phyloP scores from a whole-genome alignment of 192 early-diverging fungal genomes.

The Entomortierella lignicola region DNA sequence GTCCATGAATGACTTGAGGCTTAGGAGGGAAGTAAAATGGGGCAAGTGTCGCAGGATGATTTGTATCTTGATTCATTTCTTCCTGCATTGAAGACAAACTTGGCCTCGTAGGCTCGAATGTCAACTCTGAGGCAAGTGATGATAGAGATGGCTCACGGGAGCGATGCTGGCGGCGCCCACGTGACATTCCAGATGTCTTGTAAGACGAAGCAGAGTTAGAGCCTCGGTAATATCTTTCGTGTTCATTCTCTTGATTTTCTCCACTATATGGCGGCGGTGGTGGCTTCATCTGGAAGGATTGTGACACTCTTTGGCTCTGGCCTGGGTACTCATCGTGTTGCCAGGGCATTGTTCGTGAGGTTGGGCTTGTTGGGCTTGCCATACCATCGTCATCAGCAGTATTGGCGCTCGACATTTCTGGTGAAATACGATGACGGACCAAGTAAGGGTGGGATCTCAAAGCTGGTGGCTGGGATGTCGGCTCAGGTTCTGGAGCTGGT shows the following conservation, averaged over 20 bases:
- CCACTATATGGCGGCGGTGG: conserved; percentile 48
- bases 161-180: conserved; percentile 32
- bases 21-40: conserved; percentile 42
- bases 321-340: conserved; percentile 14
- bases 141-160: conserved; percentile 47
- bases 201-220: background rate
- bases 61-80: background rate
- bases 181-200: background rate
- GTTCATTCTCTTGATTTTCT: conserved; percentile 10
- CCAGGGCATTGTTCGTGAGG: conserved; percentile 17
- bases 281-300: conserved; percentile 30
- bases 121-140: conserved; percentile 36
- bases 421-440: conserved; percentile 41
- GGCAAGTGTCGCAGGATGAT: conserved; percentile 25
- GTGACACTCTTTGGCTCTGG: conserved; percentile 3
- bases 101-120: conserved; percentile 38
- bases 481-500: conserved; percentile 27
- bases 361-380: conserved; percentile 25
- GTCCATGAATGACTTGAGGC: conserved; percentile 16
- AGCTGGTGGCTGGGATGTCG: conserved; percentile 10
- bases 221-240: background rate
- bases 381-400: conserved; percentile 14
- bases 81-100: conserved; percentile 46
- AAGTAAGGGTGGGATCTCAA: conserved; percentile 45
- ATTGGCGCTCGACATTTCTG: conserved; percentile 28